Conservation (phyloP, 257 asterid genomes). For the Penstemon barbatus region DNA sequence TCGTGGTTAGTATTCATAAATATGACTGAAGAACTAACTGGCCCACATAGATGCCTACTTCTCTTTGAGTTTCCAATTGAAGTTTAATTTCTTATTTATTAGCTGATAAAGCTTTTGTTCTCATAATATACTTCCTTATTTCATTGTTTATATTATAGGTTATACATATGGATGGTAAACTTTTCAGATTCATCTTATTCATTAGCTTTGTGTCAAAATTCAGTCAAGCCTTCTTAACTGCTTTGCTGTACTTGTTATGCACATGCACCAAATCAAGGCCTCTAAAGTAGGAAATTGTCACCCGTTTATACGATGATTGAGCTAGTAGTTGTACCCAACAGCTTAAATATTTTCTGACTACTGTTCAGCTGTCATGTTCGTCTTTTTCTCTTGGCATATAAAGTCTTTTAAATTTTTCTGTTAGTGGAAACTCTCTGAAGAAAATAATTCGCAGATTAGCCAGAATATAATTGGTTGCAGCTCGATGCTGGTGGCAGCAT, state of each 20-base stretch:
- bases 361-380: slow-evolving; percentile 4
- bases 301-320: slow-evolving; percentile 1
- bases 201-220: not conserved
- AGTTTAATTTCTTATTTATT: not conserved
- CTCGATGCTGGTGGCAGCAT: slow-evolving; percentile 96
- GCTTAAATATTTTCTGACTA: not conserved
- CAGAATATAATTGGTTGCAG: slow-evolving; percentile 44
- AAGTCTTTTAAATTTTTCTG: slow-evolving; percentile 8
- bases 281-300: not conserved
- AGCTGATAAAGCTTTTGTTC: not conserved
- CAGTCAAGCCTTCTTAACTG: not conserved
- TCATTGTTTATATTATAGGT: not conserved
- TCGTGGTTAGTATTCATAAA: not conserved
- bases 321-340: slow-evolving; percentile 8
- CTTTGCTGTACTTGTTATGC: slow-evolving; percentile 16
- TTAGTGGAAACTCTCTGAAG: slow-evolving; percentile 7
- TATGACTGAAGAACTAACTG: not conserved
- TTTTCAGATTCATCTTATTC: not conserved
- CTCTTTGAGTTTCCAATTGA: slow-evolving; percentile 17
- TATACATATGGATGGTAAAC: not conserved
- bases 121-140: not conserved
- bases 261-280: not conserved
- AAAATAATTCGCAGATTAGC: slow-evolving; percentile 36
- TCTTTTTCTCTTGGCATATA: slow-evolving; percentile 1
- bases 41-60: slow-evolving; percentile 2